Evolutionary conservation across 768 basidiomycete species (phyloP).

Genomic region (Lentinula aciculospora): DNA sequence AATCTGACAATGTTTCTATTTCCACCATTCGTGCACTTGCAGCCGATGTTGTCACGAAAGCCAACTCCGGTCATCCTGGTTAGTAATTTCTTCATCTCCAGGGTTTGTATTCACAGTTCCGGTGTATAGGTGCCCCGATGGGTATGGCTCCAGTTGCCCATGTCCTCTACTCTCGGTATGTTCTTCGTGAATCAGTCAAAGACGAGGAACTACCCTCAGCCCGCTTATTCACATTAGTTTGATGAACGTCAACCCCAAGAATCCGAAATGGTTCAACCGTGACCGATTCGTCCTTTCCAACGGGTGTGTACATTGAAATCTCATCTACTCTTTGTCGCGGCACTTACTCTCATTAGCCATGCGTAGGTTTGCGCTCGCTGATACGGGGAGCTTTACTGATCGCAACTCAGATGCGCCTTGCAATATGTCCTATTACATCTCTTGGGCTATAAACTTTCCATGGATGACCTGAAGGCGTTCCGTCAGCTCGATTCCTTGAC

Average conservation of each 20-base stretch:
- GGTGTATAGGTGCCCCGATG: slow-evolving; percentile 77
- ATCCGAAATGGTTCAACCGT: slow-evolving; percentile 91
- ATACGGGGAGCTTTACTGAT: not conserved
- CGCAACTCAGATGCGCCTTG: slow-evolving; percentile 67
- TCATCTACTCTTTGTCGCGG: slow-evolving; percentile 3
- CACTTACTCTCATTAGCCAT: slow-evolving; percentile 41
- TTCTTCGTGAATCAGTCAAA: not conserved
- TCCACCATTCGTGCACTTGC: slow-evolving; percentile 75
- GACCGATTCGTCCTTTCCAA: slow-evolving; percentile 97
- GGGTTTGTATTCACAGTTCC: slow-evolving; percentile 8
- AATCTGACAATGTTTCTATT: slow-evolving; percentile 52
- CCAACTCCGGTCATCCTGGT: slow-evolving; percentile 95
- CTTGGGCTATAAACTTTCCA: slow-evolving; percentile 83
- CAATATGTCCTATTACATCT: slow-evolving; percentile 93
- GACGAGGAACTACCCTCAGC: slow-evolving; percentile 2
- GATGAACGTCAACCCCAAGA: slow-evolving; percentile 84
- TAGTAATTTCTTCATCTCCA: slow-evolving; percentile 13
- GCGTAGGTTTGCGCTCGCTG: slow-evolving; percentile 45
- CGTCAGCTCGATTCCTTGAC: slow-evolving; percentile 87
- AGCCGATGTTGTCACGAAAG: slow-evolving; percentile 73
- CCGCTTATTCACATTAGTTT: slow-evolving; percentile 40
- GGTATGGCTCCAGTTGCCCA: slow-evolving; percentile 86
- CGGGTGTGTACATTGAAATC: slow-evolving; percentile 50
- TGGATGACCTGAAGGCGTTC: slow-evolving; percentile 93
- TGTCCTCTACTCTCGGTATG: slow-evolving; percentile 71